These are phyloP conservation scores for Bryoerythrophyllum caledonicum DNA, from an alignment of 225 moss, liverwort and hornwort genomes.

Conservation along the genomic window DNA sequence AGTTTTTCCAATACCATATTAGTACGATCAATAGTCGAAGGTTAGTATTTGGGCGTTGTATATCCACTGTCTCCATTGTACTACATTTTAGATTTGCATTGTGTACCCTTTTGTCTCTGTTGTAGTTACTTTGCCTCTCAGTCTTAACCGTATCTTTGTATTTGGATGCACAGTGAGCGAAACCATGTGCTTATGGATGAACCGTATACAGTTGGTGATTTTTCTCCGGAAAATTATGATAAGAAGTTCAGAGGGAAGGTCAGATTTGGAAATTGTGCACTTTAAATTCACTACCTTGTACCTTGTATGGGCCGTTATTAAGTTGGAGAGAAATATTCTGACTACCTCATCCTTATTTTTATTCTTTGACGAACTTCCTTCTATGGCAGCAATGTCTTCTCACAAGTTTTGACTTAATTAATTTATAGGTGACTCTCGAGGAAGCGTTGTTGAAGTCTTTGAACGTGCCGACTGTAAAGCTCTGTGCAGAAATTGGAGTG, in stretches of 20 bases:
- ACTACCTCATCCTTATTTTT: constrained; percentile 13
- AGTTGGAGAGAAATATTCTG: neutral
- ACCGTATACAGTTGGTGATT: constrained; percentile 76
- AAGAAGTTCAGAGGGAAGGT: constrained; percentile 84
- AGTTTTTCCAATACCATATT: constrained; percentile 27
- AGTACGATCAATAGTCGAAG: neutral
- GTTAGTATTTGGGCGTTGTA: neutral
- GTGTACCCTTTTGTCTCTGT: neutral
- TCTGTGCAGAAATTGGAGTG: constrained; percentile 93
- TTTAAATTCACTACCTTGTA: neutral
- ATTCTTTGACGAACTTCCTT: constrained; percentile 8
- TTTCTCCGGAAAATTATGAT: constrained; percentile 84
- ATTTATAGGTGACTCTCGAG: constrained; percentile 85
- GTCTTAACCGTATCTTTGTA: neutral
- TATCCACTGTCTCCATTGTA: neutral
- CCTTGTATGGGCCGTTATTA: neutral
- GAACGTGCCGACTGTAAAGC: constrained; percentile 92
- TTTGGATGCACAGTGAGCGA: constrained; percentile 45
- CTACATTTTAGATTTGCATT: constrained; percentile 13
- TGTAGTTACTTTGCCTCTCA: constrained; percentile 2
- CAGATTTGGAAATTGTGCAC: constrained; percentile 27
- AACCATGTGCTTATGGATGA: constrained; percentile 83
- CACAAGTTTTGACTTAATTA: neutral
- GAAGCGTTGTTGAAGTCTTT: constrained; percentile 84
- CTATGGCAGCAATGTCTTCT: constrained; percentile 9